phyloP scores from a whole-genome alignment of 129 eudicot genomes.

The Tanacetum coccineum region DNA sequence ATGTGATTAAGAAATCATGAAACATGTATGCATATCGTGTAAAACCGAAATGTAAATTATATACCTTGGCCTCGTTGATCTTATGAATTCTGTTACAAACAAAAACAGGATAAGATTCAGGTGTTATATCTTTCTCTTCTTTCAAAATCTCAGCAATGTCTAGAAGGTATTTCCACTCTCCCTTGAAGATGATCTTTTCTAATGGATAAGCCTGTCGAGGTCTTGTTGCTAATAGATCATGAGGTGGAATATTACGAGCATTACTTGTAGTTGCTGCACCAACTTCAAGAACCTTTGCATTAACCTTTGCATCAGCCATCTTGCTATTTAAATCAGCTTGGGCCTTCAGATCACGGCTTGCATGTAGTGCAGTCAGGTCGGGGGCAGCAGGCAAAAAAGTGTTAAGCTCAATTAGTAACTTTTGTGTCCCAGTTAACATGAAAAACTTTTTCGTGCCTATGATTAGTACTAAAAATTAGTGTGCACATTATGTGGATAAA shows the following conservation, averaged over 20 bases:
- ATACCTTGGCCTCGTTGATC: conserved; percentile 56
- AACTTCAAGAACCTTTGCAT: conserved; percentile 50
- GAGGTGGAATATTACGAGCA: conserved; percentile 72
- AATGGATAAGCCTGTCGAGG: conserved; percentile 74
- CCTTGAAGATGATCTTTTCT: conserved; percentile 57
- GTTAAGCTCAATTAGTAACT: too few relatives aligned
- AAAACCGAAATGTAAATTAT: conserved; percentile 14
- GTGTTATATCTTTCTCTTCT: conserved; percentile 31
- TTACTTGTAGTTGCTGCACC: conserved; percentile 26
- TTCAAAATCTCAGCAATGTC: conserved; percentile 46
- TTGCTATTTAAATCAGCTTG: conserved; percentile 42
- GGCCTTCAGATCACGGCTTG: conserved; percentile 37
- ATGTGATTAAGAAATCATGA: not conserved
- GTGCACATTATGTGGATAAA: too few relatives aligned
- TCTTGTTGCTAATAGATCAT: conserved; percentile 60
- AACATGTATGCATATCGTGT: not conserved
- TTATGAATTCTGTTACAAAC: conserved; percentile 56
- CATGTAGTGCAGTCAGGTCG: conserved; percentile 22
- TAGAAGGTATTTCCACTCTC: conserved; percentile 72
- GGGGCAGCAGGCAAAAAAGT: not conserved
- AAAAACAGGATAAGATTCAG: conserved; percentile 49
- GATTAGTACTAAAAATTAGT: too few relatives aligned
- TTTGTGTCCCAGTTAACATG: too few relatives aligned
- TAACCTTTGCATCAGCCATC: conserved; percentile 37
- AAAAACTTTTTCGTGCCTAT: too few relatives aligned